These are phyloP conservation scores for Diaporthe citri DNA, from an alignment of 2,329 filamentous ascomycete genomes.

Conservation along the genomic window DNA sequence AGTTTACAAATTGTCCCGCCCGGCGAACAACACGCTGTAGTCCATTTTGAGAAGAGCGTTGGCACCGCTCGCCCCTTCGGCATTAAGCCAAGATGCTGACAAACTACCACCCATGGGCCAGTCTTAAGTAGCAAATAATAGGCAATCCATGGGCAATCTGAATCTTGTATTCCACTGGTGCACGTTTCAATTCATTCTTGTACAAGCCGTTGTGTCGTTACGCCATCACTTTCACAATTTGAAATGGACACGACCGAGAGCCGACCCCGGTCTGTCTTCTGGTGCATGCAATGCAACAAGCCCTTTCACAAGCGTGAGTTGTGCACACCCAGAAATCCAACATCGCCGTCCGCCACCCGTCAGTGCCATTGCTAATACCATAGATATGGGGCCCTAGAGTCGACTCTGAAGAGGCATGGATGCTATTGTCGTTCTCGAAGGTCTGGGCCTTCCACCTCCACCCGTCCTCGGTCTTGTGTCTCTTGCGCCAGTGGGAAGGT, in stretches of 20 bases:
- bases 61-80: not conserved
- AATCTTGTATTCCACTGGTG: not conserved
- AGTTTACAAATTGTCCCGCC: constrained; percentile 17
- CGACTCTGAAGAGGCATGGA: constrained; percentile 7
- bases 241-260: not conserved
- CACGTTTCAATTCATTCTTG: not conserved
- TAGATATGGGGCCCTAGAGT: not conserved
- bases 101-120: not conserved
- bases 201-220: not conserved
- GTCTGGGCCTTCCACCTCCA: not conserved
- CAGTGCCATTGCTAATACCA: not conserved
- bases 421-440: constrained; percentile 5
- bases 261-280: not conserved
- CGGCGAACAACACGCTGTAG: not conserved
- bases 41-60: not conserved
- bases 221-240: not conserved
- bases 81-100: not conserved
- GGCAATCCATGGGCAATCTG: not conserved
- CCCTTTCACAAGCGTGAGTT: not conserved
- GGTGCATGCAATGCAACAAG: not conserved
- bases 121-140: not conserved
- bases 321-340: not conserved
- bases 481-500: not conserved
- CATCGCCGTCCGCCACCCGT: not conserved
- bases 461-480: not conserved